Evolutionary conservation across 345 rosid species (phyloP).

Genomic region (Corymbia maculata): DNA sequence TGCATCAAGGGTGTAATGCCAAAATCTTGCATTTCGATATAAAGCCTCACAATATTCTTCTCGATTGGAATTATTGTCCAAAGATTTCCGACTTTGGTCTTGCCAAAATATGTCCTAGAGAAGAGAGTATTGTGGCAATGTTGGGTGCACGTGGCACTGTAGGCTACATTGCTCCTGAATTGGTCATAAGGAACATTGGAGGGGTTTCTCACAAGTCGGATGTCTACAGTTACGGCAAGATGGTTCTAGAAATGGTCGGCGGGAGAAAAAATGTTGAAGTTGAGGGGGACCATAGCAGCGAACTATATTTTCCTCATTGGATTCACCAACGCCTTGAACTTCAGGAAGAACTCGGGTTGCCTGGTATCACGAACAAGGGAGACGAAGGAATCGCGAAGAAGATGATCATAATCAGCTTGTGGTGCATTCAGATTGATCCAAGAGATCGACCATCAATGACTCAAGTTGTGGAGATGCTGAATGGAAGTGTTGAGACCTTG

Average conservation of each 20-base stretch:
- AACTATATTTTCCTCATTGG: background rate
- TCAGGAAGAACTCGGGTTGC: background rate
- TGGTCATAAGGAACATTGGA: background rate
- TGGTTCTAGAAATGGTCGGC: background rate
- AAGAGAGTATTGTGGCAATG: background rate
- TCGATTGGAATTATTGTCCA: fast-evolving
- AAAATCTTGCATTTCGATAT: background rate
- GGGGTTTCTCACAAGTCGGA: background rate
- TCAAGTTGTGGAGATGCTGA: background rate
- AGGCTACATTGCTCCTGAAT: background rate
- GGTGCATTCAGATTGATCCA: background rate
- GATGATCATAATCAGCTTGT: background rate
- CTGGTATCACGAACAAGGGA: background rate
- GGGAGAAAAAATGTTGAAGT: background rate
- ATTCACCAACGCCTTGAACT: background rate
- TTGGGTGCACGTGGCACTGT: background rate
- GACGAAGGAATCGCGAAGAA: background rate
- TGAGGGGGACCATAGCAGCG: background rate
- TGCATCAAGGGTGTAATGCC: background rate
- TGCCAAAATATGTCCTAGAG: background rate
- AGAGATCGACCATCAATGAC: background rate
- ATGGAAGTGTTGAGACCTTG: background rate
- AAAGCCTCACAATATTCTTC: background rate
- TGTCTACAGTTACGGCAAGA: background rate
- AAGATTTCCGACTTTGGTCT: background rate